These are phyloP conservation scores for Salicornia ramosissima DNA, from an alignment of 148 eudicot species.

Conservation along the genomic window DNA sequence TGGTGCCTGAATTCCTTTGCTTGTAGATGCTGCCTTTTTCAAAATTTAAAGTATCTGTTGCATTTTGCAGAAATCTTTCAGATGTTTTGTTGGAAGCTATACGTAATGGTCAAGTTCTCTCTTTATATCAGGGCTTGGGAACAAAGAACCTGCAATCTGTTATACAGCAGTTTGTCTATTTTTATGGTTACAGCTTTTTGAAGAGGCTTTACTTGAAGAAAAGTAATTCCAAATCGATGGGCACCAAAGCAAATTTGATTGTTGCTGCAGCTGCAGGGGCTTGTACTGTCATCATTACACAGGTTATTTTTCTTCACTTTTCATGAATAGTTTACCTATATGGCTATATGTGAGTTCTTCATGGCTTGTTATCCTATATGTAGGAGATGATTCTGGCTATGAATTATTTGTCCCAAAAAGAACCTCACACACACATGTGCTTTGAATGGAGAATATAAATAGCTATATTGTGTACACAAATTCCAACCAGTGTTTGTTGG, in stretches of 20 bases:
- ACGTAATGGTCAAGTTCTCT: constrained; percentile 57
- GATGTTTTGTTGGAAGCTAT: constrained; percentile 91
- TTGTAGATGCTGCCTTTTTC: background rate
- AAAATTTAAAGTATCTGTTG: constrained; percentile 7
- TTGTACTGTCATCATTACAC: constrained; percentile 73
- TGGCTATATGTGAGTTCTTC: background rate
- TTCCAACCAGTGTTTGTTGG: too few species aligned
- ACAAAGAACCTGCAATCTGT: constrained; percentile 91
- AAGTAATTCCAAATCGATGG: constrained; percentile 68
- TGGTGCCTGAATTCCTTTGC: too few species aligned
- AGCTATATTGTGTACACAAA: background rate
- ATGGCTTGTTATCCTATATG: background rate
- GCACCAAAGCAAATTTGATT: constrained; percentile 75
- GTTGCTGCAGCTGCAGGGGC: constrained; percentile 92
- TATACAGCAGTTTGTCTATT: constrained; percentile 70
- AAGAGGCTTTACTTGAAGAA: constrained; percentile 76
- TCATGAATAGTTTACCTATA: background rate
- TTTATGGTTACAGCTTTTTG: constrained; percentile 89
- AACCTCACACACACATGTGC: background rate
- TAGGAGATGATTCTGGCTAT: background rate
- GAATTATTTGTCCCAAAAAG: background rate
- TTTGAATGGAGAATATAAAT: too few species aligned
- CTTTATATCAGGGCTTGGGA: constrained; percentile 87
- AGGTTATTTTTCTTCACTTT: constrained; percentile 40
- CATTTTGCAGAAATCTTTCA: constrained; percentile 59